Evolutionary conservation across 345 rosid genomes (phyloP).

Genomic region (Corymbia maculata): DNA sequence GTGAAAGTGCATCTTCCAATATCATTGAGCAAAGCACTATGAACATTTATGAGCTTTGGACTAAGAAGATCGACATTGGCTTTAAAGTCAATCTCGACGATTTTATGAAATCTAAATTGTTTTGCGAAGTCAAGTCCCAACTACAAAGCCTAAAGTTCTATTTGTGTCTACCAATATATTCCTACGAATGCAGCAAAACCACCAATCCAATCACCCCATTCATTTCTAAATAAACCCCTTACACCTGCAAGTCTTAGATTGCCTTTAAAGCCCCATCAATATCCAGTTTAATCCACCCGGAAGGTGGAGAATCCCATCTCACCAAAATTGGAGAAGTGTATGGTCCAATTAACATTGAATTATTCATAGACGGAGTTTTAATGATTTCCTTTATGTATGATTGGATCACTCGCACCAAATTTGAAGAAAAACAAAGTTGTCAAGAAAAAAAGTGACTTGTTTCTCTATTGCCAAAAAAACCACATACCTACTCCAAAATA

Average conservation of each 20-base stretch:
- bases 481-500: neutral
- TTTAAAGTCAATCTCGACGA: neutral
- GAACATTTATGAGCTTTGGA: neutral
- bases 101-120: neutral
- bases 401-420: neutral
- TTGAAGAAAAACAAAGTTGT: neutral
- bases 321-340: neutral
- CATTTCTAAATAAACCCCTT: neutral
- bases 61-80: neutral
- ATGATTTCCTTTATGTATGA: neutral
- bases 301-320: neutral
- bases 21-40: neutral
- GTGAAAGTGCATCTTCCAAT: neutral
- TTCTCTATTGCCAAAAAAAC: neutral
- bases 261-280: neutral
- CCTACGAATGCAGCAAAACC: neutral
- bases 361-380: neutral
- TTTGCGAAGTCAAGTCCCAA: neutral
- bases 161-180: neutral
- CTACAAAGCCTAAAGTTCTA: neutral
- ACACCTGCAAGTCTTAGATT: neutral
- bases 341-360: neutral
- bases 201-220: neutral
- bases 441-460: neutral
- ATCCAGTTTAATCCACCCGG: neutral